These are phyloP conservation scores for Mycena metata DNA, from an alignment of 768 basidiomycete genomes.

Conservation along the genomic window DNA sequence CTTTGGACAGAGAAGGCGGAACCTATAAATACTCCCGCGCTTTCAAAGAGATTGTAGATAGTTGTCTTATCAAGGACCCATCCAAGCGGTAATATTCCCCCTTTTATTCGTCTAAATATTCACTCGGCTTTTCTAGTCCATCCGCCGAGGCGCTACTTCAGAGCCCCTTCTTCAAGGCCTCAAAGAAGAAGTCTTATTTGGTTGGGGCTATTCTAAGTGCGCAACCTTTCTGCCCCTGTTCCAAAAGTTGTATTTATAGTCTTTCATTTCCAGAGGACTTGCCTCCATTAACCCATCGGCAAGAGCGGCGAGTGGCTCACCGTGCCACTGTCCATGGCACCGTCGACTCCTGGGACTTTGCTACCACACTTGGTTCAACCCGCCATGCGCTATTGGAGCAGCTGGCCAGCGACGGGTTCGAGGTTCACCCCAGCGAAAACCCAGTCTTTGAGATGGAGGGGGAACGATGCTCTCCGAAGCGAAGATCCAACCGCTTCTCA, in stretches of 20 bases:
- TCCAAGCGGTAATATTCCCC: constrained; percentile 68
- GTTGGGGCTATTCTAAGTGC: constrained; percentile 80
- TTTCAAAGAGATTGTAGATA: constrained; percentile 87
- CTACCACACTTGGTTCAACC: constrained; percentile 59
- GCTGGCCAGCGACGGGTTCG: constrained; percentile 39
- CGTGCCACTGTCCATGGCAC: constrained; percentile 59
- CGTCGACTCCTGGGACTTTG: constrained; percentile 88
- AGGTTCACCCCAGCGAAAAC: constrained; percentile 42
- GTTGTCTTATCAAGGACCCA: constrained; percentile 90
- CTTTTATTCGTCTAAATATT: not conserved
- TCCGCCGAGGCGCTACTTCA: constrained; percentile 83
- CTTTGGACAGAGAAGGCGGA: constrained; percentile 79
- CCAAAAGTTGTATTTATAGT: not conserved
- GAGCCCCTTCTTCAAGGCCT: constrained; percentile 81
- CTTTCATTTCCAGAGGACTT: constrained; percentile 62
- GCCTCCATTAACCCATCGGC: constrained; percentile 79
- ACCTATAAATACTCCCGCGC: constrained; percentile 80
- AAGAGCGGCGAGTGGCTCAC: constrained; percentile 71
- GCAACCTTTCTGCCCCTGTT: constrained; percentile 34
- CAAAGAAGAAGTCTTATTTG: constrained; percentile 85
- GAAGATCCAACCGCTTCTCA: constrained; percentile 38
- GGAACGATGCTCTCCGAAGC: constrained; percentile 31
- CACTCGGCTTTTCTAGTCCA: constrained; percentile 61
- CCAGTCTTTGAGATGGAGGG: constrained; percentile 57
- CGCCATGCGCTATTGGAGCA: constrained; percentile 34